phyloP scores from a whole-genome alignment of 306 rosid species.

The Castanea sativa region DNA sequence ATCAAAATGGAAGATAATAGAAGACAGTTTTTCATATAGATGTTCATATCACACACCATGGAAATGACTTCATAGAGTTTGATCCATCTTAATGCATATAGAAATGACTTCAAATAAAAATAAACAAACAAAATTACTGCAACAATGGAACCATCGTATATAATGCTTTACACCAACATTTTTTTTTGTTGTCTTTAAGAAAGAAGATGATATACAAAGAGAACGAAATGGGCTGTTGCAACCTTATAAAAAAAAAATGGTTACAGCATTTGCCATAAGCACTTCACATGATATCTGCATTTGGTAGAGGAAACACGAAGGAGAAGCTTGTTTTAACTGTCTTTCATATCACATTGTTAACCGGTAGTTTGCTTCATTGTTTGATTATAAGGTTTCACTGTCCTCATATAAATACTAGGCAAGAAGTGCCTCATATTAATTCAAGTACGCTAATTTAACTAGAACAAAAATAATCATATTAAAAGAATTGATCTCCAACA shows the following conservation, averaged over 20 bases:
- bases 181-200: background rate
- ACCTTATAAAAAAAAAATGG: background rate
- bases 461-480: background rate
- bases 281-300: background rate
- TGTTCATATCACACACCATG: background rate
- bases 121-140: background rate
- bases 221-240: background rate
- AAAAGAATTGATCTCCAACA: background rate
- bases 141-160: background rate
- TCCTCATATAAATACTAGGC: background rate
- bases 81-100: background rate
- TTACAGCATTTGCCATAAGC: background rate
- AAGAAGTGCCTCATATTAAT: background rate
- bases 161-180: background rate
- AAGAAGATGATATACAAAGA: background rate
- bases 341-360: background rate
- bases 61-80: background rate
- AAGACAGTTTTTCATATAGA: background rate
- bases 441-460: background rate
- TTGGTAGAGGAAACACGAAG: no score
- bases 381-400: background rate
- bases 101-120: background rate
- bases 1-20: no score
- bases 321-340: background rate
- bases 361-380: background rate